Percentiles rank a stretch among this genome's conserved stretches.
Evolutionary conservation across 306 rosid species (phyloP).

Genomic region (Canavalia ensiformis): DNA sequence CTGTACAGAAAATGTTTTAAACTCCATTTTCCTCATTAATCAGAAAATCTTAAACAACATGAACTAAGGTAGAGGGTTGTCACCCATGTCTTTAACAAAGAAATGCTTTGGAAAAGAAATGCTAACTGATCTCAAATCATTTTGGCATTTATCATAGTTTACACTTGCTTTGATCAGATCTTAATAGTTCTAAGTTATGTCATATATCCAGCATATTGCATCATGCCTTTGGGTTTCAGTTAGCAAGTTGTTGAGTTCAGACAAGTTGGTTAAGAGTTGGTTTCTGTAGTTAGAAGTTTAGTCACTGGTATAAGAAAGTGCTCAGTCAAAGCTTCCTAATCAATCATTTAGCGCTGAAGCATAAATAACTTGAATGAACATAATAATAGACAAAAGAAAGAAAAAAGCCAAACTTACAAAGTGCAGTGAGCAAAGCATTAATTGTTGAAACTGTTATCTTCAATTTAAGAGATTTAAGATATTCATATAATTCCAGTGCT

Average conservation of each 20-base stretch:
- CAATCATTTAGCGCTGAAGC: slow-evolving; percentile 36
- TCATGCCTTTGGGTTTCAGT: not conserved
- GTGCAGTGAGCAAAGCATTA: slow-evolving; percentile 94
- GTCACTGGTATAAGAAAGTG: not conserved
- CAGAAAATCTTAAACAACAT: slow-evolving; percentile 30
- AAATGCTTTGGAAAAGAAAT: slow-evolving; percentile 23
- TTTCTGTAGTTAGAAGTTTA: slow-evolving; percentile 30
- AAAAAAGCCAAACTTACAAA: slow-evolving; percentile 69
- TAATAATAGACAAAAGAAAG: slow-evolving; percentile 25
- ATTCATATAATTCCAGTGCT: slow-evolving; percentile 80
- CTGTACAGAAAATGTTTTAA: slow-evolving; percentile 59
- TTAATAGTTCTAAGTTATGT: not conserved
- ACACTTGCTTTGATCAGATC: not conserved
- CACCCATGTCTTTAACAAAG: not conserved
- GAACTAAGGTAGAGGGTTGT: not conserved
- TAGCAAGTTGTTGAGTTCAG: slow-evolving; percentile 13
- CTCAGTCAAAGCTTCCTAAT: slow-evolving; percentile 8
- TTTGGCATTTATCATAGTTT: slow-evolving; percentile 12
- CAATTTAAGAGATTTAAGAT: slow-evolving; percentile 74
- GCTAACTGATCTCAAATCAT: slow-evolving; percentile 10
- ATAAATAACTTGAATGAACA: slow-evolving; percentile 31
- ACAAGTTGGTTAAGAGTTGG: slow-evolving; percentile 11
- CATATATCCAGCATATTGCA: not conserved
- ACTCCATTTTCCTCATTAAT: slow-evolving; percentile 44
- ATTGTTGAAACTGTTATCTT: slow-evolving; percentile 77